A percentile compares a stretch with the other conserved stretches of the same genome.
phyloP scores from a whole-genome alignment of 1,139 yeast genomes.

The Saccharomyces uvarum region DNA sequence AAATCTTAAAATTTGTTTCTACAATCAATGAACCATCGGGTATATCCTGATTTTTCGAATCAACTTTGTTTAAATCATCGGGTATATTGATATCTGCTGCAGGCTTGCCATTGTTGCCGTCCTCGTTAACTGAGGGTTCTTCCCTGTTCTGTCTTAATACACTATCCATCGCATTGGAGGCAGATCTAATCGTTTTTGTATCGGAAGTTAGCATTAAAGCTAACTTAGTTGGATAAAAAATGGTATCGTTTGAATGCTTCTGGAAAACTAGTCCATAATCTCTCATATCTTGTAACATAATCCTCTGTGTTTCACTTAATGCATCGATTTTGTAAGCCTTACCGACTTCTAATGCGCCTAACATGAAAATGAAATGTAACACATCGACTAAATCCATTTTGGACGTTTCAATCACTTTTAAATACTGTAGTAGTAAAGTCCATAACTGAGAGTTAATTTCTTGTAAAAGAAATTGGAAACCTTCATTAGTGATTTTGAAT shows the following conservation, averaged over 20 bases:
- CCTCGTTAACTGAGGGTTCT: conserved; percentile 15
- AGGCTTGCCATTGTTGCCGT: conserved; percentile 9
- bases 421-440: conserved; percentile 81
- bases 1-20: conserved; percentile 88
- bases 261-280: conserved; percentile 92
- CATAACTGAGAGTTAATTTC: conserved; percentile 93
- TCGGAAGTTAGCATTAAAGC: conserved; percentile 91
- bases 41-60: conserved; percentile 14
- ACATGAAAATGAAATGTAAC: conserved; percentile 80
- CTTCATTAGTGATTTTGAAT: conserved; percentile 75
- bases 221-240: conserved; percentile 84
- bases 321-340: conserved; percentile 69
- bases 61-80: conserved; percentile 28
- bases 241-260: conserved; percentile 47
- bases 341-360: conserved; percentile 89
- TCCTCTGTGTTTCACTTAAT: conserved; percentile 71
- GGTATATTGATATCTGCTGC: conserved; percentile 20
- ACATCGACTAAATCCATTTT: conserved; percentile 97
- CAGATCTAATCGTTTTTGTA: conserved; percentile 57
- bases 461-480: conserved; percentile 87
- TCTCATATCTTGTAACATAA: conserved; percentile 80
- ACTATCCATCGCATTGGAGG: conserved; percentile 62
- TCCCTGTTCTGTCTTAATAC: conserved; percentile 39
- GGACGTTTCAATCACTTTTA: conserved; percentile 73
- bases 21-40: conserved; percentile 65